Percentiles rank a stretch among this genome's conserved stretches.
phyloP scores from a whole-genome alignment of 352 stramenopile genomes.

The Pythium folliculosum region DNA sequence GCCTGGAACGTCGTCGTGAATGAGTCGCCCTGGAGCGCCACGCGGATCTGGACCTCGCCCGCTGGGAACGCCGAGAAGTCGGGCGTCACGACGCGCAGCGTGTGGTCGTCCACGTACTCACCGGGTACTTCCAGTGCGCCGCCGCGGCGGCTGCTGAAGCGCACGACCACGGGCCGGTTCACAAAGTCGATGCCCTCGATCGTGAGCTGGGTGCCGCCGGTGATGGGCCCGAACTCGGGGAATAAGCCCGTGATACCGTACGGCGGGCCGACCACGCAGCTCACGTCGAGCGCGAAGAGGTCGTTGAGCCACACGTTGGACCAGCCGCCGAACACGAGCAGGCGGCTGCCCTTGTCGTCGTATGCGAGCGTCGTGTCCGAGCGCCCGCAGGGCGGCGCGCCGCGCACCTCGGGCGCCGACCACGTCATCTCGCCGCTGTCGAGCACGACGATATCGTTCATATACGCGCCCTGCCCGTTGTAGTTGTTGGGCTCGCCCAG shows the following conservation, averaged over 20 bases:
- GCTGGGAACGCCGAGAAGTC: slow-evolving; percentile 90
- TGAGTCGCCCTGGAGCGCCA: slow-evolving; percentile 91
- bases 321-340: slow-evolving; percentile 96
- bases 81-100: slow-evolving; percentile 85
- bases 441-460: slow-evolving; percentile 91
- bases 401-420: slow-evolving; percentile 78
- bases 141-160: slow-evolving; percentile 92
- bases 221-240: slow-evolving; percentile 92
- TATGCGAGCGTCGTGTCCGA: slow-evolving; percentile 94
- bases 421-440: slow-evolving; percentile 93
- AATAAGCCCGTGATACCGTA: slow-evolving; percentile 93
- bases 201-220: slow-evolving; percentile 82
- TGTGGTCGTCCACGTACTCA: slow-evolving; percentile 89
- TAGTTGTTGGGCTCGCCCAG: slow-evolving; percentile 89
- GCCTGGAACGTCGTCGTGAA: slow-evolving; percentile 94
- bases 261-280: slow-evolving; percentile 93
- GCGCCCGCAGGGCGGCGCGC: slow-evolving; percentile 81
- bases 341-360: slow-evolving; percentile 88
- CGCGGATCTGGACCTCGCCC: slow-evolving; percentile 86
- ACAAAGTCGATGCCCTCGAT: slow-evolving; percentile 94
- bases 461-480: slow-evolving; percentile 79
- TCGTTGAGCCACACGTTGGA: slow-evolving; percentile 94
- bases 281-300: slow-evolving; percentile 92
- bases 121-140: slow-evolving; percentile 85
- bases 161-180: slow-evolving; percentile 73